phyloP scores from a whole-genome alignment of 768 basidiomycete genomes.

The Suillus lakei region DNA sequence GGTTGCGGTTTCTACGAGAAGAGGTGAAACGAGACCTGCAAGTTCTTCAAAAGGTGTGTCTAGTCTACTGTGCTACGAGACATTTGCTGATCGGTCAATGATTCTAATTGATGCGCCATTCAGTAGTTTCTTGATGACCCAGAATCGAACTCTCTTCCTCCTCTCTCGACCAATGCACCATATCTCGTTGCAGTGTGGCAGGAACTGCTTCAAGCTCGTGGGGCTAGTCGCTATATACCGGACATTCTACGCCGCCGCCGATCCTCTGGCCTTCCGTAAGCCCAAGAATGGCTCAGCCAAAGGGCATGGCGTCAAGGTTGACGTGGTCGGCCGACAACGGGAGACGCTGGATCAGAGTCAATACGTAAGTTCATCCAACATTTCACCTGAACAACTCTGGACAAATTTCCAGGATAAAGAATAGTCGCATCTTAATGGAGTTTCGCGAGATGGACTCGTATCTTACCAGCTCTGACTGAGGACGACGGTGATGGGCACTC shows the following conservation, averaged over 20 bases:
- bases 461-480: slow-evolving; percentile 53
- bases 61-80: too few species aligned
- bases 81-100: too few species aligned
- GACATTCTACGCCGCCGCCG: slow-evolving; percentile 39
- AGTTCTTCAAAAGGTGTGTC: slow-evolving; percentile 42
- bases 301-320: slow-evolving; percentile 65
- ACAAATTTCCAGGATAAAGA: slow-evolving; percentile 65
- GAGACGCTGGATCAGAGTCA: slow-evolving; percentile 79
- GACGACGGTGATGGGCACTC: slow-evolving; percentile 48
- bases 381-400: slow-evolving; percentile 6
- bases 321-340: slow-evolving; percentile 82
- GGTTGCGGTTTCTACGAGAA: slow-evolving; percentile 45
- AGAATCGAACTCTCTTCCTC: slow-evolving; percentile 46
- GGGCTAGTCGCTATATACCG: slow-evolving; percentile 66
- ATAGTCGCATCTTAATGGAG: slow-evolving; percentile 75
- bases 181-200: slow-evolving; percentile 85
- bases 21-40: slow-evolving; percentile 50
- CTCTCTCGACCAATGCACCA: slow-evolving; percentile 77
- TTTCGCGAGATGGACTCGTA: slow-evolving; percentile 88
- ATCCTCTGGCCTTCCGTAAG: not conserved
- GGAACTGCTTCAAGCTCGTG: slow-evolving; percentile 66
- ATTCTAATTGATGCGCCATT: slow-evolving; percentile 21
- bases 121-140: slow-evolving; percentile 67
- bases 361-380: slow-evolving; percentile 65
- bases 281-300: slow-evolving; percentile 13